phyloP scores from a whole-genome alignment of 768 basidiomycete species.

The Pulveroboletus sp. region DNA sequence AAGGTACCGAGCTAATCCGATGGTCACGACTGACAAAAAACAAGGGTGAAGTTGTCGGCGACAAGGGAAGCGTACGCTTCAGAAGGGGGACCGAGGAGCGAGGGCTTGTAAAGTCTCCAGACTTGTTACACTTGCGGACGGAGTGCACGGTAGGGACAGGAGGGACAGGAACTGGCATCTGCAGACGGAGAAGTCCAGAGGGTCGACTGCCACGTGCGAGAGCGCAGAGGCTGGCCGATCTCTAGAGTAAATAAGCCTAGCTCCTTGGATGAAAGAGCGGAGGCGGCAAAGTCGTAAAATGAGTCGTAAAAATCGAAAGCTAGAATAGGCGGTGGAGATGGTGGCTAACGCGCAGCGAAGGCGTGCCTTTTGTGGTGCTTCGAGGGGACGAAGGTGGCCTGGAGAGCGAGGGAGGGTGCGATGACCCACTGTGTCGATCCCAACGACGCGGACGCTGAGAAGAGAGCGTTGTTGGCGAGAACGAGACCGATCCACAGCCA shows the following conservation, averaged over 20 bases:
- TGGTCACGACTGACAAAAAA: constrained; percentile 65
- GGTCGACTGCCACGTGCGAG: constrained; percentile 42
- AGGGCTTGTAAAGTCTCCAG: constrained; percentile 36
- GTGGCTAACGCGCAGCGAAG: constrained; percentile 90
- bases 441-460: constrained; percentile 41
- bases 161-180: constrained; percentile 88
- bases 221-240: constrained; percentile 39
- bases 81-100: constrained; percentile 46
- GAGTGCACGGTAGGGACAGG: constrained; percentile 56
- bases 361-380: constrained; percentile 75
- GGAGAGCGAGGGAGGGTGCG: constrained; percentile 14
- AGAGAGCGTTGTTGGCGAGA: constrained; percentile 34
- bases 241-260: constrained; percentile 37
- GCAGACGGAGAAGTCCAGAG: constrained; percentile 44
- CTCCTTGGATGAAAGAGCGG: constrained; percentile 39
- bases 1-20: constrained; percentile 68
- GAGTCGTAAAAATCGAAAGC: constrained; percentile 54
- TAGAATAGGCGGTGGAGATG: constrained; percentile 30
- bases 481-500: constrained; percentile 45
- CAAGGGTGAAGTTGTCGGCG: constrained; percentile 58
- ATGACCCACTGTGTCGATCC: constrained; percentile 33
- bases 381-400: constrained; percentile 29
- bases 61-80: constrained; percentile 55
- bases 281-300: constrained; percentile 55
- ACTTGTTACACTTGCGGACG: constrained; percentile 55